These are phyloP conservation scores for Phanerodontia chrysosporium DNA, from an alignment of 768 basidiomycete genomes.

Conservation along the genomic window DNA sequence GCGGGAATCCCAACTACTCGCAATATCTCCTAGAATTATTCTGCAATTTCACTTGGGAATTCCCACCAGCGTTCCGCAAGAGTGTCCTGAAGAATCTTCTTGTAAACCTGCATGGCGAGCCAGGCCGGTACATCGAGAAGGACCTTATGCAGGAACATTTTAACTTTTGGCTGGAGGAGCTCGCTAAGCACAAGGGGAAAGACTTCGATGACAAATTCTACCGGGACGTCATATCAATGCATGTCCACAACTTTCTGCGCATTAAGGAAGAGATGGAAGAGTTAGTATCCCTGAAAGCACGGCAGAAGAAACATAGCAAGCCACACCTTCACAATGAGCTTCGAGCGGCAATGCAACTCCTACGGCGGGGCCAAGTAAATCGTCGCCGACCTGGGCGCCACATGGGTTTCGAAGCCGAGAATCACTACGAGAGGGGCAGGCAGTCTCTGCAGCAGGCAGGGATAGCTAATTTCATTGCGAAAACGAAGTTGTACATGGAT, in stretches of 20 bases:
- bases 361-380: neutral
- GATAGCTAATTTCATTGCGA: conserved; percentile 1
- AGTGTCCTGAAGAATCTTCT: conserved; percentile 14
- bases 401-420: neutral
- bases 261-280: conserved; percentile 27
- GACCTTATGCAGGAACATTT: conserved; percentile 30
- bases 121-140: conserved; percentile 11
- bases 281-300: conserved; percentile 19
- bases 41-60: conserved; percentile 7
- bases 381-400: neutral
- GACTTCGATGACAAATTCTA: conserved; percentile 28
- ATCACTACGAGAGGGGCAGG: neutral
- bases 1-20: conserved; percentile 6
- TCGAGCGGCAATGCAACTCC: neutral
- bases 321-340: conserved; percentile 15
- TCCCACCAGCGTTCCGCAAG: neutral
- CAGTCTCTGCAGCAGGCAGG: neutral
- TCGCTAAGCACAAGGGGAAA: conserved; percentile 8
- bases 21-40: conserved; percentile 8
- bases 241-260: conserved; percentile 27
- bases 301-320: conserved; percentile 20
- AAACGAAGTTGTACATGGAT: conserved; percentile 1
- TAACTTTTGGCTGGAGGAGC: conserved; percentile 27
- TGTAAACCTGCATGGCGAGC: conserved; percentile 12
- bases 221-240: conserved; percentile 26